Percentiles rank a stretch among this genome's conserved stretches.
Evolutionary conservation across 306 rosid species (phyloP).

Genomic region (Crotalaria pallida): DNA sequence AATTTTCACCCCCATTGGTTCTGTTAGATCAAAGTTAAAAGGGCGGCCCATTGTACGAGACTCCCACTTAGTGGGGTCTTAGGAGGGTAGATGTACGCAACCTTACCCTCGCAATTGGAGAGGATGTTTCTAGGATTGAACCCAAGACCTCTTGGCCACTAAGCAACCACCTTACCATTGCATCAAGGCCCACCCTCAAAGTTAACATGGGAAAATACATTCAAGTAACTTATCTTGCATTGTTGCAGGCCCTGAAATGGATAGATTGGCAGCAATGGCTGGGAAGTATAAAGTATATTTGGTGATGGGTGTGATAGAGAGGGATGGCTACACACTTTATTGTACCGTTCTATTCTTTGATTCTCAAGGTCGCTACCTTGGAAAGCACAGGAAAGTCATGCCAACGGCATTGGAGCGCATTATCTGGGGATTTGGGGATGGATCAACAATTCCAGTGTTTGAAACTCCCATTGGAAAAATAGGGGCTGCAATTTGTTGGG

Average conservation of each 20-base stretch:
- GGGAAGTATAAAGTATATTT: conserved; percentile 74
- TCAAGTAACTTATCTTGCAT: background rate
- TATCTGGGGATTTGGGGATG: conserved; percentile 97
- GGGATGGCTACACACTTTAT: conserved; percentile 90
- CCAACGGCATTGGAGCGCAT: conserved; percentile 81
- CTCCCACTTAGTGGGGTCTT: no score
- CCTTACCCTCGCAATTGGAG: no score
- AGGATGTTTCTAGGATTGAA: no score
- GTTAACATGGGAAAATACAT: background rate
- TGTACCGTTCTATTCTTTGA: conserved; percentile 82
- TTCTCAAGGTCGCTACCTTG: conserved; percentile 77
- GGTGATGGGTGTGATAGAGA: conserved; percentile 92
- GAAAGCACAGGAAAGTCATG: conserved; percentile 93
- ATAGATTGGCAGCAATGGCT: conserved; percentile 89
- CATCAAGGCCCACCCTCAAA: no score
- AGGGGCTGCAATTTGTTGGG: conserved; percentile 96
- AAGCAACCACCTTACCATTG: no score
- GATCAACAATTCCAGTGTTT: conserved; percentile 87
- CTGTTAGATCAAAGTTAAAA: background rate
- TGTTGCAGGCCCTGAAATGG: conserved; percentile 82
- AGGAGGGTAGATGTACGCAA: no score
- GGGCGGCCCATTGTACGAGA: no score
- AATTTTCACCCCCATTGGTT: background rate
- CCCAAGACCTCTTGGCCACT: no score
- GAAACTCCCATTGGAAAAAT: conserved; percentile 87